Evolutionary conservation across 2,329 filamentous ascomycete species (phyloP).

Genomic region (Aspergillus sergii): DNA sequence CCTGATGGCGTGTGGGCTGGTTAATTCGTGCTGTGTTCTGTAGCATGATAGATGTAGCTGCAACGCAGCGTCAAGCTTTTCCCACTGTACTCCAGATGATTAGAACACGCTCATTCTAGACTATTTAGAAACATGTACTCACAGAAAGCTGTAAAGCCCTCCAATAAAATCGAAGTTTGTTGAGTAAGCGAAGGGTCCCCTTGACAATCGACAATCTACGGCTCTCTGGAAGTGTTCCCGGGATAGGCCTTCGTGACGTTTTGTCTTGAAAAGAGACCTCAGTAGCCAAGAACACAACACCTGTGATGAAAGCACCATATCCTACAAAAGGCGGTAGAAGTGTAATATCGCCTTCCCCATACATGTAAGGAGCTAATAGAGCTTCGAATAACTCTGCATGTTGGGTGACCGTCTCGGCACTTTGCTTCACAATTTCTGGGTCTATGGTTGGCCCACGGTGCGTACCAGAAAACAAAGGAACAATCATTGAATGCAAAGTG

Average conservation of each 20-base stretch:
- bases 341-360: neutral
- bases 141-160: slow-evolving; percentile 1
- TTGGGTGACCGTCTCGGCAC: neutral
- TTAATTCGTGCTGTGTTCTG: neutral
- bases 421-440: neutral
- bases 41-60: neutral
- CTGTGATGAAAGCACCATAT: slow-evolving; percentile 1
- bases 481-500: neutral
- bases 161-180: slow-evolving; percentile 1
- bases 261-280: neutral
- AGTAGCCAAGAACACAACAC: neutral
- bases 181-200: neutral
- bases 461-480: slow-evolving; percentile 3
- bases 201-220: neutral
- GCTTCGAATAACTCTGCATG: neutral
- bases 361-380: slow-evolving; percentile 5
- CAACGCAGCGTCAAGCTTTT: neutral
- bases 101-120: neutral
- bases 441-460: neutral
- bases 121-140: neutral
- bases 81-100: neutral
- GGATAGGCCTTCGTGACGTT: neutral
- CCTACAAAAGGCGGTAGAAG: neutral
- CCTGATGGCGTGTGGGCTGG: neutral
- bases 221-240: neutral